Conservation (phyloP, 495 filamentous ascomycete genomes). For the Lasiosphaeriaceae sp. region DNA sequence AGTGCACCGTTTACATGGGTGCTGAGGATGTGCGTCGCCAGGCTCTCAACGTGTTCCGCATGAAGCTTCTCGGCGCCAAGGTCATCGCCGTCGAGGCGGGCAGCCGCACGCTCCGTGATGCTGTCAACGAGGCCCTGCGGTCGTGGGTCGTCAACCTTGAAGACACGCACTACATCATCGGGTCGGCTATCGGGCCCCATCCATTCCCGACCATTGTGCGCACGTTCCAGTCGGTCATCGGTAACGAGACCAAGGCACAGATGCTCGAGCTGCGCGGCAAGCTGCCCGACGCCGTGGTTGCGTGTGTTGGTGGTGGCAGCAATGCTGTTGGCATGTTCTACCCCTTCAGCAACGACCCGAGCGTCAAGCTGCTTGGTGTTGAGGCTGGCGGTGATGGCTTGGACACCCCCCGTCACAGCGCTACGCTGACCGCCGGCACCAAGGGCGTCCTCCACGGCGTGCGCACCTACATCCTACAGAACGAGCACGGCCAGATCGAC, state of each 20-base stretch:
- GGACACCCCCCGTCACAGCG: constrained; percentile 82
- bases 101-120: constrained; percentile 81
- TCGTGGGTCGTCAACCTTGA: constrained; percentile 82
- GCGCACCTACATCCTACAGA: constrained; percentile 90
- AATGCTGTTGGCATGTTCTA: constrained; percentile 96
- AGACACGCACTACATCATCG: constrained; percentile 96
- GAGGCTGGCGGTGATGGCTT: constrained; percentile 95
- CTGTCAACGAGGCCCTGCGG: constrained; percentile 89
- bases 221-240: constrained; percentile 92
- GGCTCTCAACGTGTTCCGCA: constrained; percentile 92
- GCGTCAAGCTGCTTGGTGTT: constrained; percentile 85
- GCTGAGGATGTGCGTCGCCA: constrained; percentile 91
- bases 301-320: constrained; percentile 90
- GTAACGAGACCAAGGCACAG: constrained; percentile 87
- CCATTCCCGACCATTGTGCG: constrained; percentile 95
- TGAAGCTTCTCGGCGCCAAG: constrained; percentile 87
- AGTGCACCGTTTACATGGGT: constrained; percentile 95
- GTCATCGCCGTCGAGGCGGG: constrained; percentile 87
- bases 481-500: constrained; percentile 84
- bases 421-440: constrained; percentile 79
- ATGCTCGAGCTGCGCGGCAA: constrained; percentile 76
- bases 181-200: constrained; percentile 90
- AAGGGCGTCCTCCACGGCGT: constrained; percentile 96
- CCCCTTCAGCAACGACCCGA: constrained; percentile 80
- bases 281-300: constrained; percentile 91